Percentiles rank a stretch among this genome's conserved stretches.
phyloP scores from a whole-genome alignment of 2,329 filamentous ascomycete species.

The Exserohilum rostratum region DNA sequence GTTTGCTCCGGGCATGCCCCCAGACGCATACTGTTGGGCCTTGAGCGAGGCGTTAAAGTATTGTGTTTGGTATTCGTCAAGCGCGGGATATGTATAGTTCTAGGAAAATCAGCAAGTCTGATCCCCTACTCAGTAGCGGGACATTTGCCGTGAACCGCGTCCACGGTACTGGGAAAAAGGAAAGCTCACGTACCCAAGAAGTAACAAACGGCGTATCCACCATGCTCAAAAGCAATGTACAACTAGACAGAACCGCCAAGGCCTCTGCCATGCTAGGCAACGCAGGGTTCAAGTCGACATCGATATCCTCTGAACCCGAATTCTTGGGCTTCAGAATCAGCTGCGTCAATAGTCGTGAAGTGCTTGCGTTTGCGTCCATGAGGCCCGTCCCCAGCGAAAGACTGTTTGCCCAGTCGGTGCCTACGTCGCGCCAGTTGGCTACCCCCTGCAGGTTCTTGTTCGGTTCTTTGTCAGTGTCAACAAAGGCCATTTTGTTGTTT shows the following conservation, averaged over 20 bases:
- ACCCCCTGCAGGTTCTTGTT: conserved; percentile 55
- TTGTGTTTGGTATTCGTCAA: conserved; percentile 59
- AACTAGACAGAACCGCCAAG: conserved; percentile 71
- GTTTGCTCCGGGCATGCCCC: conserved; percentile 66
- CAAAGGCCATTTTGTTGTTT: conserved; percentile 62
- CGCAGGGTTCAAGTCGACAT: conserved; percentile 53
- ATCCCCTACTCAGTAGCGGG: background rate
- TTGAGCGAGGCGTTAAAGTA: conserved; percentile 68
- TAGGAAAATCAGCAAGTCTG: conserved; percentile 35
- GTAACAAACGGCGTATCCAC: conserved; percentile 66
- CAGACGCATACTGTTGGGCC: conserved; percentile 73
- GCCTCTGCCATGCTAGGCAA: conserved; percentile 76
- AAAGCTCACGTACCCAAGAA: conserved; percentile 43
- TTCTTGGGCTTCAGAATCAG: conserved; percentile 46
- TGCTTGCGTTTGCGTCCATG: conserved; percentile 52
- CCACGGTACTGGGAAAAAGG: background rate
- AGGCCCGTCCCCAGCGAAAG: conserved; percentile 53
- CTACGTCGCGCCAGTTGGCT: conserved; percentile 54
- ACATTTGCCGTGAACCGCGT: background rate
- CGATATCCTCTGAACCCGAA: conserved; percentile 14
- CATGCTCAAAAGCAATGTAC: conserved; percentile 67
- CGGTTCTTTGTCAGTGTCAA: conserved; percentile 58
- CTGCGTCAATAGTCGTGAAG: conserved; percentile 53
- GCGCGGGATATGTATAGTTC: conserved; percentile 44
- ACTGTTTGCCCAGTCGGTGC: conserved; percentile 51